Conservation (phyloP, 2,329 filamentous ascomycete genomes). For the Penicillium sp. region DNA sequence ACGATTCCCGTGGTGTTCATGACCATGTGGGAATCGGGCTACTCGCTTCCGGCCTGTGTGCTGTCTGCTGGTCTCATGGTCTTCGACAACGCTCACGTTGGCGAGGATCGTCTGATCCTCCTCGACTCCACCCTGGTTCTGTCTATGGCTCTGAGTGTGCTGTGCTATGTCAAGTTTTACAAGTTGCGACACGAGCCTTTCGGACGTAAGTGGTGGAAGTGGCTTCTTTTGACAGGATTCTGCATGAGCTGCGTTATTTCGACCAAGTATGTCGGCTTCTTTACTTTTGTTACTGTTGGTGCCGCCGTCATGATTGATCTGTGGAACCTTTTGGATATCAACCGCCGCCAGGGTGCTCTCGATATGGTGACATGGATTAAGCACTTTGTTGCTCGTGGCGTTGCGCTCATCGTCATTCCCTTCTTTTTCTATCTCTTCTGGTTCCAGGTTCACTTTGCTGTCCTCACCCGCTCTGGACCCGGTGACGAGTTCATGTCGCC, state of each 20-base stretch:
- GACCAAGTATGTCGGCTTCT: conserved; percentile 94
- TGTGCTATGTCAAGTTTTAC: conserved; percentile 97
- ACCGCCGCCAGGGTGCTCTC: conserved; percentile 77
- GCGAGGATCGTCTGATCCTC: conserved; percentile 90
- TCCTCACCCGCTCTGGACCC: conserved; percentile 82
- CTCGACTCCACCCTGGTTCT: conserved; percentile 92
- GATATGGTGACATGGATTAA: conserved; percentile 76
- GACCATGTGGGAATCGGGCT: conserved; percentile 99
- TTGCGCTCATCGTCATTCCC: conserved; percentile 83
- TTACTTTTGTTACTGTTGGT: conserved; percentile 96
- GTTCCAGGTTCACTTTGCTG: conserved; percentile 98
- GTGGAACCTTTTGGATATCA: conserved; percentile 90
- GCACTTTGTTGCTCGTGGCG: conserved; percentile 83
- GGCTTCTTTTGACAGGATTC: conserved; percentile 92
- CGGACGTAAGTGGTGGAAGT: conserved; percentile 98
- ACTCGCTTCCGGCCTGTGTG: conserved; percentile 88
- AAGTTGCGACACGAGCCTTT: conserved; percentile 89
- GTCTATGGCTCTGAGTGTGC: conserved; percentile 90
- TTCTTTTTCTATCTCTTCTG: conserved; percentile 99
- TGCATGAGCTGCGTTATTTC: conserved; percentile 96
- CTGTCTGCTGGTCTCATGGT: conserved; percentile 82
- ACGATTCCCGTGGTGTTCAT: conserved; percentile 92
- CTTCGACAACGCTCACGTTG: conserved; percentile 96
- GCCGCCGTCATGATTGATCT: conserved; percentile 91
- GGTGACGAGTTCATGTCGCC: conserved; percentile 99